A percentile compares a stretch with the other conserved stretches of the same genome.
These are phyloP conservation scores for Linaria vulgaris DNA, from an alignment of 257 asterid species.

Conservation along the genomic window DNA sequence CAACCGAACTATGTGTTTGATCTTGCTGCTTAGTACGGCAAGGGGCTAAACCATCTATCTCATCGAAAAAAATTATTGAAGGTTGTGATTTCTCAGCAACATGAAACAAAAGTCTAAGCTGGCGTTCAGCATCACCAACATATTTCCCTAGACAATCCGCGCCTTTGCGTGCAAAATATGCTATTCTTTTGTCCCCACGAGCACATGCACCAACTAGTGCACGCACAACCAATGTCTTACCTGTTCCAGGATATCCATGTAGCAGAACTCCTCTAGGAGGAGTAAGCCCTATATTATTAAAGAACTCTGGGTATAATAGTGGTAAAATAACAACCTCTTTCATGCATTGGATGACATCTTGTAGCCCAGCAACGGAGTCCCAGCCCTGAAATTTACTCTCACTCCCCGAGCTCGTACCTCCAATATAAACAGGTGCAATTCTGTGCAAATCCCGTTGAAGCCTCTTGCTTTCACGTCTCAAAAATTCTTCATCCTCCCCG, in stretches of 20 bases:
- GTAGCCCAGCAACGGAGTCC: conserved; percentile 99
- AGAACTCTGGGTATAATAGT: conserved; percentile 85
- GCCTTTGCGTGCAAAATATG: conserved; percentile 98
- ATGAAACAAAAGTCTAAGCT: conserved; percentile 89
- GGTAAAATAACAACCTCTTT: conserved; percentile 98
- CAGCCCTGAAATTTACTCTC: conserved; percentile 72
- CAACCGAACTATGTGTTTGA: conserved; percentile 99
- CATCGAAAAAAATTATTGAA: conserved; percentile 95
- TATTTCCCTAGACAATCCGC: conserved; percentile 99
- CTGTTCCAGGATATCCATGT: conserved; percentile 99
- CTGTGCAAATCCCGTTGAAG: conserved; percentile 90
- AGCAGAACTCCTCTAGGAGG: conserved; percentile 99
- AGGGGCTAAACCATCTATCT: conserved; percentile 99
- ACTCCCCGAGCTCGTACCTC: conserved; percentile 59
- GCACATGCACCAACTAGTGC: conserved; percentile 98
- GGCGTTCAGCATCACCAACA: conserved; percentile 99
- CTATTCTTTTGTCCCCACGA: conserved; percentile 90
- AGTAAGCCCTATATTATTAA: conserved; percentile 74
- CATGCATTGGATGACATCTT: conserved; percentile 92
- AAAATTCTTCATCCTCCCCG: conserved; percentile 99
- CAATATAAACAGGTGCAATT: conserved; percentile 90
- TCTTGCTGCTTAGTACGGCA: conserved; percentile 87
- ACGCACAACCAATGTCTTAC: conserved; percentile 96
- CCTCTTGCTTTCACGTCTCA: conserved; percentile 98
- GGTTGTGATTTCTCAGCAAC: conserved; percentile 99